phyloP scores from a whole-genome alignment of 2,329 filamentous ascomycete genomes.

The Botryotinia convoluta region DNA sequence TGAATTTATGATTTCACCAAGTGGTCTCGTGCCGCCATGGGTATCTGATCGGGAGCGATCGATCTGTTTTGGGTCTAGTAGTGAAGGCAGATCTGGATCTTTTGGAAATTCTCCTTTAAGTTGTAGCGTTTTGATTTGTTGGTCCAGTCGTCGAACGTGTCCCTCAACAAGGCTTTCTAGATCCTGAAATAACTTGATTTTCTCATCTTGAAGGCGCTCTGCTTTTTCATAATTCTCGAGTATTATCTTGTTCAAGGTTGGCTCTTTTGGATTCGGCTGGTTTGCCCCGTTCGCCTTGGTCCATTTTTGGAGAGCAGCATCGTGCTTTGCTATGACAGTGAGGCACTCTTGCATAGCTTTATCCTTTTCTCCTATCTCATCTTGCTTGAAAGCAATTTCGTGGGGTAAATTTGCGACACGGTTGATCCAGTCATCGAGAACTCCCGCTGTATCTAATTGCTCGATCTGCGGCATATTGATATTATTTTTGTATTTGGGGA shows the following conservation, averaged over 20 bases:
- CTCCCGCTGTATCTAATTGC: constrained; percentile 61
- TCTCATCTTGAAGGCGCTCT: constrained; percentile 71
- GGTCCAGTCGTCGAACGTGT: constrained; percentile 60
- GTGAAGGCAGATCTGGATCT: constrained; percentile 60
- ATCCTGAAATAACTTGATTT: constrained; percentile 67
- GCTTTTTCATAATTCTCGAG: constrained; percentile 65
- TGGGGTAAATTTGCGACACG: constrained; percentile 75
- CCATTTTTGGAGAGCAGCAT: constrained; percentile 75
- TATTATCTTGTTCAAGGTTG: constrained; percentile 63
- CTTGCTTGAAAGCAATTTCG: constrained; percentile 78
- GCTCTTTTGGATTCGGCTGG: constrained; percentile 72
- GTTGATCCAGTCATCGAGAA: constrained; percentile 77
- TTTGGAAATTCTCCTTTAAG: constrained; percentile 52
- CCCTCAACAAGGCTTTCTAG: constrained; percentile 59
- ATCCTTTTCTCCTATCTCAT: constrained; percentile 81
- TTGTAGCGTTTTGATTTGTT: constrained; percentile 59
- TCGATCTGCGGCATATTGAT: constrained; percentile 64
- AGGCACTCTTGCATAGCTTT: constrained; percentile 66
- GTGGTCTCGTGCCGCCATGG: constrained; percentile 27
- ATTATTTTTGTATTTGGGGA: constrained; percentile 47
- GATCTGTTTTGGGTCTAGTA: constrained; percentile 59
- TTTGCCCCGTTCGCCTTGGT: constrained; percentile 75
- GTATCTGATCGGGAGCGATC: constrained; percentile 35
- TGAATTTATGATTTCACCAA: constrained; percentile 31
- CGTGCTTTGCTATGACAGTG: constrained; percentile 67